Conservation (phyloP, 139 green algal species). For the Chlamydomonas sphaeroides region DNA sequence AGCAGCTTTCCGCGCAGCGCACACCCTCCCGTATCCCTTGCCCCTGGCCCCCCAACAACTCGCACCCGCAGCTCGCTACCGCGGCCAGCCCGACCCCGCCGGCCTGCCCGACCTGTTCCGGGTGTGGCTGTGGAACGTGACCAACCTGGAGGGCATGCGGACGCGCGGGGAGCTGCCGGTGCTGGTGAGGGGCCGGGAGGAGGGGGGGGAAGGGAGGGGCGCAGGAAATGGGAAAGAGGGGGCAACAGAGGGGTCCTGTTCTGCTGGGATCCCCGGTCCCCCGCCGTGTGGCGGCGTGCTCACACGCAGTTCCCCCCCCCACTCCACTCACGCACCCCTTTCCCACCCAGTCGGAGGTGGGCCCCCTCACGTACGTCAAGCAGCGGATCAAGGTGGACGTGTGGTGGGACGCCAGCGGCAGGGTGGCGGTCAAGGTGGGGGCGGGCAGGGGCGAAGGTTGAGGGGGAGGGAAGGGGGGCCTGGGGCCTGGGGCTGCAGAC, state of each 20-base stretch:
- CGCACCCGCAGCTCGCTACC: slow-evolving; percentile 7
- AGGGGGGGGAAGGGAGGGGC: not conserved
- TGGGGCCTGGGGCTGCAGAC: too few species aligned
- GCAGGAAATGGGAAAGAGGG: not conserved
- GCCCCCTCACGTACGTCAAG: slow-evolving; percentile 44
- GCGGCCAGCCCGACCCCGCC: not conserved
- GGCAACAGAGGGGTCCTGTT: not conserved
- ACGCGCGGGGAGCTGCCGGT: too few species aligned
- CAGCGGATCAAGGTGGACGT: slow-evolving; percentile 21
- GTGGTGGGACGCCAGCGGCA: slow-evolving; percentile 32
- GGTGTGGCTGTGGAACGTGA: slow-evolving; percentile 30
- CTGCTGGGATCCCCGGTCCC: not conserved
- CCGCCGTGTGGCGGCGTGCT: not conserved
- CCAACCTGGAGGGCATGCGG: slow-evolving; percentile 19
- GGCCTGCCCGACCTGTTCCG: slow-evolving; percentile 17
- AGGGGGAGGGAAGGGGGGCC: too few species aligned
- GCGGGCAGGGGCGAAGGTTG: too few species aligned
- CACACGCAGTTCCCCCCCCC: not conserved
- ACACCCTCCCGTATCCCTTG: not conserved
- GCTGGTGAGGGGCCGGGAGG: too few species aligned
- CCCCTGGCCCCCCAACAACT: not conserved
- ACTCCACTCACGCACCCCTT: too few species aligned
- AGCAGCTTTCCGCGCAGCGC: too few species aligned
- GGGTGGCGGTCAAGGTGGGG: slow-evolving; percentile 40
- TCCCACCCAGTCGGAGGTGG: slow-evolving; percentile 9